These are phyloP conservation scores for Aspergillus amoenus DNA, from an alignment of 2,329 filamentous ascomycete species.

Conservation along the genomic window DNA sequence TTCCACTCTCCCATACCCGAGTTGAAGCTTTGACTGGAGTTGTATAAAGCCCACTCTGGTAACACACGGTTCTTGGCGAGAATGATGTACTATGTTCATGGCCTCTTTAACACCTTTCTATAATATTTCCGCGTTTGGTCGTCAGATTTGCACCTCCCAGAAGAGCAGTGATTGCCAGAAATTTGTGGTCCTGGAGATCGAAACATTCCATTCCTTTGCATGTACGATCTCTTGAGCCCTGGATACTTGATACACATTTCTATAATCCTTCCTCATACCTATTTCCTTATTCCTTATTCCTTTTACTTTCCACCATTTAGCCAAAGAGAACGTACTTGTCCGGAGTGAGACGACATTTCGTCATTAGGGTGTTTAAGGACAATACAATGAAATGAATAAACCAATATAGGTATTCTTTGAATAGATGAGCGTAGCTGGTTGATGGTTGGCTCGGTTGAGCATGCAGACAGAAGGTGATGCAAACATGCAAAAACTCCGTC, in stretches of 20 bases:
- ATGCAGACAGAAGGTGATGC: constrained; percentile 8
- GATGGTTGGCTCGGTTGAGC: not conserved
- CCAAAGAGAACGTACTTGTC: constrained; percentile 5
- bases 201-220: constrained; percentile 18
- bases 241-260: constrained; percentile 23
- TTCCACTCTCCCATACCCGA: constrained; percentile 8
- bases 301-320: constrained; percentile 14
- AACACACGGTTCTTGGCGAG: constrained; percentile 14
- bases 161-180: constrained; percentile 12
- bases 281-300: constrained; percentile 14
- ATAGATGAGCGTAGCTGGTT: not conserved
- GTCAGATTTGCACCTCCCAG: constrained; percentile 13
- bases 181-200: constrained; percentile 21
- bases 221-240: constrained; percentile 18
- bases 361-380: constrained; percentile 10
- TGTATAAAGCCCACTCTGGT: constrained; percentile 6
- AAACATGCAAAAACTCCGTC: constrained; percentile 25
- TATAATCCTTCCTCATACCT: constrained; percentile 16
- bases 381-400: constrained; percentile 7
- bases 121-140: constrained; percentile 19
- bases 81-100: constrained; percentile 25
- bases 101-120: constrained; percentile 19
- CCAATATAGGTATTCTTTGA: not conserved
- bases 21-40: constrained; percentile 10
- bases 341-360: constrained; percentile 6